Percentiles rank a stretch among this genome's conserved stretches.
Evolutionary conservation across 257 asterid species (phyloP).

Genomic region (Solanum ossicruentum): DNA sequence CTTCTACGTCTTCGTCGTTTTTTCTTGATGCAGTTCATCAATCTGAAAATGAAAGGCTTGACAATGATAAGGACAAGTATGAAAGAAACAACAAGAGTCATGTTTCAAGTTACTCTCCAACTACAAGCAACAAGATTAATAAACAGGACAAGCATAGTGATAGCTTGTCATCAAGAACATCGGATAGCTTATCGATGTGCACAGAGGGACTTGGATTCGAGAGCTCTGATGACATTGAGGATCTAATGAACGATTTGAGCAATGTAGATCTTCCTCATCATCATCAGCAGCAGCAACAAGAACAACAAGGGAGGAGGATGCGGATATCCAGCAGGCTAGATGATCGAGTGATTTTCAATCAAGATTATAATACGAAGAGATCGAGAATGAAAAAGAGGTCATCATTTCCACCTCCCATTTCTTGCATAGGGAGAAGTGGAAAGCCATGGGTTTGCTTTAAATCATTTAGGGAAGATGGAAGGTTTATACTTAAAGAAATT

Average conservation of each 20-base stretch:
- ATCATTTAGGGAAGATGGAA: constrained; percentile 54
- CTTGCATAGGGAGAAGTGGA: constrained; percentile 68
- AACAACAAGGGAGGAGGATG: neutral
- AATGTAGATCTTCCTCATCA: constrained; percentile 3
- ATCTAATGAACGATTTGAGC: constrained; percentile 19
- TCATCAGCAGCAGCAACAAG: constrained; percentile 7
- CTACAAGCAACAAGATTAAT: neutral
- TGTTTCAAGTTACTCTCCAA: neutral
- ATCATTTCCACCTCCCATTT: constrained; percentile 71
- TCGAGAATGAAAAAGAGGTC: constrained; percentile 16
- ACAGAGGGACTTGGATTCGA: constrained; percentile 80
- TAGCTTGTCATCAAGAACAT: constrained; percentile 41
- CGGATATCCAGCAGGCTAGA: neutral
- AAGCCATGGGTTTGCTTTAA: constrained; percentile 57
- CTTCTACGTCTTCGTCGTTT: constrained; percentile 4
- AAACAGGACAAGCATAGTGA: constrained; percentile 27
- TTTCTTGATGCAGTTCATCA: neutral
- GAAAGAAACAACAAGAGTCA: constrained; percentile 6
- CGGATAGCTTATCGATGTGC: constrained; percentile 47
- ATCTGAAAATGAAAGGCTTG: neutral
- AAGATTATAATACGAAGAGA: constrained; percentile 16
- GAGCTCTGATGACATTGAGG: constrained; percentile 51
- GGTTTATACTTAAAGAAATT: constrained; percentile 59
- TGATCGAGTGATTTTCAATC: constrained; percentile 1
- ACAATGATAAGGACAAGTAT: neutral